Percentiles rank a stretch among this genome's conserved stretches.
Conservation (phyloP, 2,329 filamentous ascomycete species). For the Diaporthe sp. region DNA sequence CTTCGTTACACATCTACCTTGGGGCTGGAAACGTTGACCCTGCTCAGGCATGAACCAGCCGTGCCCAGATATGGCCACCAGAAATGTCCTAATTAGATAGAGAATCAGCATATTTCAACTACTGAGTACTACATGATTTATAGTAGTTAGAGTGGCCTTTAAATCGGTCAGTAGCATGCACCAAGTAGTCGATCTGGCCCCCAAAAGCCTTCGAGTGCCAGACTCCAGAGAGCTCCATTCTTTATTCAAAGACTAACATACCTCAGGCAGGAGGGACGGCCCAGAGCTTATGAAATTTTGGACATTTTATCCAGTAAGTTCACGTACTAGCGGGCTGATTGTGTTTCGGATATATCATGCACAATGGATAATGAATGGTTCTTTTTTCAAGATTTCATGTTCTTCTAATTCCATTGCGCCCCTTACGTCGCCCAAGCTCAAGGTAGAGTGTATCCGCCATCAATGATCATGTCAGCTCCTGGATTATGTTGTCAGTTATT, state of each 20-base stretch:
- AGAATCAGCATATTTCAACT: fast-evolving
- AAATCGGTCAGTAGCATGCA: too few relatives aligned
- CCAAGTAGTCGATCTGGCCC: too few relatives aligned
- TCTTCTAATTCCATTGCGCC: background rate
- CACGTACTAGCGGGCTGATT: too few relatives aligned
- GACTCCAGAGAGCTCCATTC: fast-evolving
- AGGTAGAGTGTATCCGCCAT: background rate
- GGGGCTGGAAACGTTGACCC: background rate
- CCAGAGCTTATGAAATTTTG: too few relatives aligned
- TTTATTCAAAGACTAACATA: too few relatives aligned
- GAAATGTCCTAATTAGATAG: background rate
- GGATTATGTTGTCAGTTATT: background rate
- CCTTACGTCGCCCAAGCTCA: background rate
- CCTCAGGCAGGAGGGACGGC: too few relatives aligned
- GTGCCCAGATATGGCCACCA: background rate
- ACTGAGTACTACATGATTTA: background rate
- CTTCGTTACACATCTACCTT: too few relatives aligned
- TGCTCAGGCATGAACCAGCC: background rate
- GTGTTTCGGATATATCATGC: background rate
- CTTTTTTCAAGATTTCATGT: background rate
- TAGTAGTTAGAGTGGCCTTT: background rate
- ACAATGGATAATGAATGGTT: background rate
- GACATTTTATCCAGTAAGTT: too few relatives aligned
- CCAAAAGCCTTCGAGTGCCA: too few relatives aligned
- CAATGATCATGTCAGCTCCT: background rate